Base-by-base conservation (phyloP, 1,139 yeast species). In the Arxiozyma slooffiae region DNA sequence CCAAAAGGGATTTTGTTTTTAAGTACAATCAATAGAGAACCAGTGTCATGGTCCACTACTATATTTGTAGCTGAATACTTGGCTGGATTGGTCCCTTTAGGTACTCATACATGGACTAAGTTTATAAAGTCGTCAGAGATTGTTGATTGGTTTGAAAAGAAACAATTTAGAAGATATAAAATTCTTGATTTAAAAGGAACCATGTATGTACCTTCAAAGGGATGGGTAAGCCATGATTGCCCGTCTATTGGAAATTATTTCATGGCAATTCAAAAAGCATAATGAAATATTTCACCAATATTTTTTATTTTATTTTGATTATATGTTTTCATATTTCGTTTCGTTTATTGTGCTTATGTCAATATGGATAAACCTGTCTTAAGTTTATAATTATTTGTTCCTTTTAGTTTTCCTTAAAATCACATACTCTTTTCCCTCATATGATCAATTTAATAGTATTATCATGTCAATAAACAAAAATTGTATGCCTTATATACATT, bases 41-140 rank as follows among this genome's bases (percentile, higher is more conserved):
- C 80, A 42, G 71, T 89, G n/a, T 81, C 96, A 44, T 90, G 95
- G 86, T 80, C 92, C 63, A 88, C 97, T 17, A 94, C 98, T 0
- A 92, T 92, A 36, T 80, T 87, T 58, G 77, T 87, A 78, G 99
- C 92, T 3, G 98, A 92, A 66, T 77, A 86, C 53, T 66, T 92
- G 3, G 69, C 92, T 52, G 68, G 75, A 40, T 81, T 92, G 46
- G 98, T 92, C 2, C 99, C 99, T 1, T 73, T 74, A 45, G 97
- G 97, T 1, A 92, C 98, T 1, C 99, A 92, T 67, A 82, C 90
- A 2, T 78, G 83, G 65, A 79, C 80, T 47, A 92, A 94, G 68
- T 94, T 89, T 67, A 87, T 92, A 57, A 82, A 90, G 61, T 83
- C 84, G 53, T 56, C 64, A 14, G 97, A 90, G 61, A 76, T 92